phyloP scores from a whole-genome alignment of 2,329 filamentous ascomycete species.

The Gaeumannomyces sp. region DNA sequence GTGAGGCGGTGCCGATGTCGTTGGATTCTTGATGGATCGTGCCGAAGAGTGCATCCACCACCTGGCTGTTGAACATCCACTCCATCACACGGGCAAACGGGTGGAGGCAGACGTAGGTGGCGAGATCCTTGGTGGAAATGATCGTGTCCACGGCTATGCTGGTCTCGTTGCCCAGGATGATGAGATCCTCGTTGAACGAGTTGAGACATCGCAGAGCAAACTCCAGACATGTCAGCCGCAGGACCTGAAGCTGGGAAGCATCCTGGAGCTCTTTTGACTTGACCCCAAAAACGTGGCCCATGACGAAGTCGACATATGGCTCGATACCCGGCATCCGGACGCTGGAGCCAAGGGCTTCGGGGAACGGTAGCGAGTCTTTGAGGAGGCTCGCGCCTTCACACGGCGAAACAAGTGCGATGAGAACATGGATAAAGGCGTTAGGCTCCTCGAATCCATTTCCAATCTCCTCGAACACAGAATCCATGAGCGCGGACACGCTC shows the following conservation, averaged over 20 bases:
- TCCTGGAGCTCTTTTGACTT: conserved; percentile 61
- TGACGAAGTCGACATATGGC: conserved; percentile 83
- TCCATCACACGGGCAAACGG: conserved; percentile 95
- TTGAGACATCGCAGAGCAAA: conserved; percentile 74
- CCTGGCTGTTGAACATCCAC: conserved; percentile 93
- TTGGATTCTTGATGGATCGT: conserved; percentile 70
- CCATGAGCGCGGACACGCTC: conserved; percentile 37
- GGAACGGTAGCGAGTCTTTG: conserved; percentile 76
- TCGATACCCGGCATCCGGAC: conserved; percentile 80
- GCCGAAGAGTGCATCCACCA: conserved; percentile 71
- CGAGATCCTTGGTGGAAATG: conserved; percentile 68
- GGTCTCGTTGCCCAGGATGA: conserved; percentile 76
- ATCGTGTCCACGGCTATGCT: conserved; percentile 68
- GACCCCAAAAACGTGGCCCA: conserved; percentile 70
- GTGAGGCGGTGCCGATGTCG: conserved; percentile 64
- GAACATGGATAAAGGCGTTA: conserved; percentile 72
- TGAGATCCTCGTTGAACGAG: conserved; percentile 90
- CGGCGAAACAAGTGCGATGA: conserved; percentile 67
- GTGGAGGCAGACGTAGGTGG: conserved; percentile 77
- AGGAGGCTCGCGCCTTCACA: conserved; percentile 53
- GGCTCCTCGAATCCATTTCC: conserved; percentile 78
- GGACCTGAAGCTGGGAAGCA: conserved; percentile 60
- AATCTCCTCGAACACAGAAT: conserved; percentile 67
- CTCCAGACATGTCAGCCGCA: conserved; percentile 75
- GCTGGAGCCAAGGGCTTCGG: conserved; percentile 72